Evolutionary conservation across 495 filamentous ascomycete genomes (phyloP), one percentile per base, ranked within the genome.

Genomic region (Daldinia bambusicola): DNA sequence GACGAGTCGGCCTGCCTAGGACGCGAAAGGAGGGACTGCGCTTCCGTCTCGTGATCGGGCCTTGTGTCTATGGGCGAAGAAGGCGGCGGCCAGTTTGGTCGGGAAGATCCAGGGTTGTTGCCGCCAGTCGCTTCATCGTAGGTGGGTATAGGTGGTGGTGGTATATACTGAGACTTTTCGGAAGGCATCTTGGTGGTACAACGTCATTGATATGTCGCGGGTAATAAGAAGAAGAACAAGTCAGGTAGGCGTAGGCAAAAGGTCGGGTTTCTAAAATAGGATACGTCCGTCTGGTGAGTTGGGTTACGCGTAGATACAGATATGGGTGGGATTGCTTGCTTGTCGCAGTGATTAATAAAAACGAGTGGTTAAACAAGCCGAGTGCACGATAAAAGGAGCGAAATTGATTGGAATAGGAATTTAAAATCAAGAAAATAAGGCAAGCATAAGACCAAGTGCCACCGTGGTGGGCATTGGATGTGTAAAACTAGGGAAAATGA

Each of bases 111-210:
- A 74, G 67, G 76, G 51, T 66, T 74, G 51, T 66, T 74, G 84
- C 86, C 63, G 81, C 80, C 78, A 60, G 81, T 89, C 60, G 95
- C 94, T 83, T 99, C 95, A 79, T 98, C 95, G 85, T 99, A 99
- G 41, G 91, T 89, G 8, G 95, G 95, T 80, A 98, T 97, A 18
- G 95, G 83, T 31, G 83, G 94, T 61, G 93, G 86, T 55, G 85
- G 78, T 73, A 90, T 87, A 79, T 90, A 90, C 22, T 82, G 80
- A 68, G 79, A 76, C 70, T 78, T 80, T 66, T 79, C 80, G 56
- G 80, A 79, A 51, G 82, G 79, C 83, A 85, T 84, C 58, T 69
- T 79, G 74, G 41, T 69, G 56, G 55, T 63, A 66, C 61, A 60
- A 43, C 64, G 72, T 65, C 67, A 73, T 73, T 66, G 56, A 73